Conservation (phyloP, 768 basidiomycete genomes). For the Suillus weaverae region DNA sequence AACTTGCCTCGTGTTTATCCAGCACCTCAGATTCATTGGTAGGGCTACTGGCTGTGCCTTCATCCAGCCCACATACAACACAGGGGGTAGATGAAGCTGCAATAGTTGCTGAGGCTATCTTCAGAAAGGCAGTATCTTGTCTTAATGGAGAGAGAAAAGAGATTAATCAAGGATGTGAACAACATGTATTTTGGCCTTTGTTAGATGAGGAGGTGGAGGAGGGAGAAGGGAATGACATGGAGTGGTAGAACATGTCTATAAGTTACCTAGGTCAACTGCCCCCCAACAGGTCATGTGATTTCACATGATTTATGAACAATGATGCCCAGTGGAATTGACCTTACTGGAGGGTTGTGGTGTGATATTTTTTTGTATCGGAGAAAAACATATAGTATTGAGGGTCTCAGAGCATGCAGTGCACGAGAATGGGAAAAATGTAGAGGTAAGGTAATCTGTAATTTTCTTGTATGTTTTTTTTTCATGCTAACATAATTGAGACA, state of each 20-base stretch:
- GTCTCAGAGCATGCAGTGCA: too few relatives aligned
- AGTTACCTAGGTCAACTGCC: too few relatives aligned
- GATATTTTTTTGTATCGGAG: too few relatives aligned
- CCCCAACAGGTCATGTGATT: too few relatives aligned
- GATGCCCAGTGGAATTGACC: too few relatives aligned
- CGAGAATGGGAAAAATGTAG: too few relatives aligned
- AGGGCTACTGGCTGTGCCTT: conserved; percentile 24
- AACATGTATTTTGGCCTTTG: not conserved
- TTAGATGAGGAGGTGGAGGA: not conserved
- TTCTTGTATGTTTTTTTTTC: too few relatives aligned
- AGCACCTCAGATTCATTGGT: conserved; percentile 11
- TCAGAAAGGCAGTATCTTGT: conserved; percentile 44
- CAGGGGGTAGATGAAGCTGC: conserved; percentile 60
- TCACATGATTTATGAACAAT: too few relatives aligned
- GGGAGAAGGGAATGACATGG: not conserved
- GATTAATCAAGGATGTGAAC: not conserved
- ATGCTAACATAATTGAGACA: too few relatives aligned
- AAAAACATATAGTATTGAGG: too few relatives aligned
- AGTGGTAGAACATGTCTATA: not conserved
- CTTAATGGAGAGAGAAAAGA: conserved; percentile 19
- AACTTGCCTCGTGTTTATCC: not conserved
- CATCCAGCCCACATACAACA: conserved; percentile 39
- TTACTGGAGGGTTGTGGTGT: too few relatives aligned
- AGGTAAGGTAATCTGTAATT: too few relatives aligned
- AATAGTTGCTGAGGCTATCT: conserved; percentile 54